A percentile compares a stretch with the other conserved stretches of the same genome.
These are phyloP conservation scores for Bipolaris victoriae DNA, from an alignment of 2,329 filamentous ascomycete genomes.

Conservation along the genomic window DNA sequence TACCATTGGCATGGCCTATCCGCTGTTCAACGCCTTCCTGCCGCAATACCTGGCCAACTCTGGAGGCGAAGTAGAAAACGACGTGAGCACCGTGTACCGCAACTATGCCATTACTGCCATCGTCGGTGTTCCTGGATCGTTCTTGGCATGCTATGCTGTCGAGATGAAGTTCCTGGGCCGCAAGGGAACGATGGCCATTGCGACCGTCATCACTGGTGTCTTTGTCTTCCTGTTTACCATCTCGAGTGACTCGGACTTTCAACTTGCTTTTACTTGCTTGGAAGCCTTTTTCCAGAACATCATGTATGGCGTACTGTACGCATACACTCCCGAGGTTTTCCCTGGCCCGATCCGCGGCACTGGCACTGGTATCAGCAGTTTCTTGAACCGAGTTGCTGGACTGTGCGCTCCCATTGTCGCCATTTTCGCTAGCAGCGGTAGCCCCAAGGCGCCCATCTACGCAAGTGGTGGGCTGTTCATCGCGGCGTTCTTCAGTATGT, in stretches of 20 bases:
- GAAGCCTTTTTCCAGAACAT: slow-evolving; percentile 69
- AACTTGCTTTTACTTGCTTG: slow-evolving; percentile 70
- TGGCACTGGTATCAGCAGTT: slow-evolving; percentile 73
- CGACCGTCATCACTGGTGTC: slow-evolving; percentile 69
- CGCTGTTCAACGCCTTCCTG: slow-evolving; percentile 89
- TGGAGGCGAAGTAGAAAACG: slow-evolving; percentile 38
- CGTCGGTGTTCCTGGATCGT: slow-evolving; percentile 75
- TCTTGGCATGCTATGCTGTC: slow-evolving; percentile 77
- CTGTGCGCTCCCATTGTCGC: slow-evolving; percentile 73
- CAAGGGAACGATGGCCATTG: slow-evolving; percentile 72
- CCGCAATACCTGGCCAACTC: slow-evolving; percentile 78
- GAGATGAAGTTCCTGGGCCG: slow-evolving; percentile 74
- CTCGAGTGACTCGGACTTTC: slow-evolving; percentile 61
- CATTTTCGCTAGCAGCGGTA: slow-evolving; percentile 47
- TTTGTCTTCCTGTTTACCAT: slow-evolving; percentile 71
- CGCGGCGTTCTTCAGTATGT: slow-evolving; percentile 52
- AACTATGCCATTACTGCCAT: slow-evolving; percentile 83
- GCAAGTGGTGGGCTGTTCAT: slow-evolving; percentile 53
- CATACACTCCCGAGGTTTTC: slow-evolving; percentile 79
- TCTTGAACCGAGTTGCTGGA: slow-evolving; percentile 71
- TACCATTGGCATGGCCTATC: slow-evolving; percentile 84
- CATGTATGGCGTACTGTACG: slow-evolving; percentile 73
- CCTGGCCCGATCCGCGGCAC: slow-evolving; percentile 74
- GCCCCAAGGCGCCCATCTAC: slow-evolving; percentile 53
- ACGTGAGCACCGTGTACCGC: slow-evolving; percentile 64